Percentiles rank a stretch among this genome's conserved stretches.
phyloP scores from a whole-genome alignment of 75 land plant genomes.

The Larix kaempferi region DNA sequence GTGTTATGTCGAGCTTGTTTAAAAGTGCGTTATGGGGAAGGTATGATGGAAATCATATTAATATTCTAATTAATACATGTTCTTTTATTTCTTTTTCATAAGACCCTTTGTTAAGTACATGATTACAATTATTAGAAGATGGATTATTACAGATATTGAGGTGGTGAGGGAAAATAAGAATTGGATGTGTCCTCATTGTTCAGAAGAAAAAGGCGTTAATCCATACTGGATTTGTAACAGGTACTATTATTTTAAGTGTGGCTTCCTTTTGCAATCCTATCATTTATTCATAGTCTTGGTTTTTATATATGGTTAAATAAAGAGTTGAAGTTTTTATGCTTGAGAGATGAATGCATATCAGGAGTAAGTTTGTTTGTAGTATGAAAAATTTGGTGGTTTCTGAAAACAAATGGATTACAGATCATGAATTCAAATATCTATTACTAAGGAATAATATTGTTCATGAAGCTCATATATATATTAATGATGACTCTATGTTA shows the following conservation, averaged over 20 bases:
- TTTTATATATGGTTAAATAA: too few relatives aligned
- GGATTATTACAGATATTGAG: conserved; percentile 36
- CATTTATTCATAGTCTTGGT: background rate
- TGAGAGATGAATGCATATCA: background rate
- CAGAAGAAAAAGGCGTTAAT: conserved; percentile 43
- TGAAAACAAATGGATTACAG: background rate
- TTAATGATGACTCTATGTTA: too few relatives aligned
- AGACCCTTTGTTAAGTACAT: background rate
- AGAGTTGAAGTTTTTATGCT: too few relatives aligned
- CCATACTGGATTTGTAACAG: conserved; percentile 66
- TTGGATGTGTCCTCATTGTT: conserved; percentile 62
- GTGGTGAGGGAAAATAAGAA: conserved; percentile 36
- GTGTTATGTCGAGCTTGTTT: conserved; percentile 60
- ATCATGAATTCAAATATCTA: background rate
- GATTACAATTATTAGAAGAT: background rate
- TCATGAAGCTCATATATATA: background rate
- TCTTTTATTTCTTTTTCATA: background rate
- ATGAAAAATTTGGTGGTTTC: background rate
- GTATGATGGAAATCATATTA: conserved; percentile 15
- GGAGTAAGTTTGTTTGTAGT: background rate
- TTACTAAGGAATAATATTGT: background rate
- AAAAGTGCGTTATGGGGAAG: conserved; percentile 62
- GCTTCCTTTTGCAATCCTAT: background rate
- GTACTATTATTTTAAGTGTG: conserved; percentile 15
- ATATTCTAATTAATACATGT: background rate